These are phyloP conservation scores for Cercospora sp. DNA, from an alignment of 2,329 filamentous ascomycete genomes.

Conservation along the genomic window DNA sequence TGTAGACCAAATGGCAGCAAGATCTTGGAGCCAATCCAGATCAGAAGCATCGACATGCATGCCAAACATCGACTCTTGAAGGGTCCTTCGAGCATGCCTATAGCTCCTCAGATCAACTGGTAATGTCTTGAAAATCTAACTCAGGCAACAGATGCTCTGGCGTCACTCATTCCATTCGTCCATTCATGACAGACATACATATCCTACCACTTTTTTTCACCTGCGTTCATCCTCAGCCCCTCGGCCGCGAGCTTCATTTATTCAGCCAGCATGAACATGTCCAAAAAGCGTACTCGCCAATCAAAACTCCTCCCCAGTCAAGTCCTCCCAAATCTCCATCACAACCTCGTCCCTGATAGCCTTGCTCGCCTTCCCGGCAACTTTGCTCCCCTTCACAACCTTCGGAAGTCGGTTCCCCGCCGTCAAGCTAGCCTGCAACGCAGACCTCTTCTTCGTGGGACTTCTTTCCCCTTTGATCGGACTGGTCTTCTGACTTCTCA, in stretches of 20 bases:
- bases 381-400: slow-evolving; percentile 11
- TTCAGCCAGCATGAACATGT: background rate
- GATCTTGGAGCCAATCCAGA: background rate
- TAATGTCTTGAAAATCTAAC: too few species aligned
- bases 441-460: background rate
- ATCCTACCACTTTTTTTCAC: background rate
- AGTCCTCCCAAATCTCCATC: slow-evolving; percentile 35
- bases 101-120: too few species aligned
- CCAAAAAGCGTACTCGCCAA: background rate
- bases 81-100: too few species aligned
- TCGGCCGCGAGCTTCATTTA: background rate
- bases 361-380: slow-evolving; percentile 14
- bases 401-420: slow-evolving; percentile 18
- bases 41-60: too few species aligned
- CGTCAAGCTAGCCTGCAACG: slow-evolving; percentile 11
- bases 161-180: background rate
- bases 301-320: slow-evolving; percentile 31
- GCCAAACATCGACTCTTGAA: too few species aligned
- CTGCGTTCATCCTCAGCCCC: too few species aligned
- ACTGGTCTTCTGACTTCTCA: slow-evolving; percentile 12
- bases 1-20: background rate
- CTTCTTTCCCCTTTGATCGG: background rate
- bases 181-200: background rate
- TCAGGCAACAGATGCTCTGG: too few species aligned
- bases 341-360: slow-evolving; percentile 31